A percentile compares a stretch with the other conserved stretches of the same genome.
Evolutionary conservation across 495 filamentous ascomycete genomes (phyloP).

Genomic region (Terfezia claveryi): DNA sequence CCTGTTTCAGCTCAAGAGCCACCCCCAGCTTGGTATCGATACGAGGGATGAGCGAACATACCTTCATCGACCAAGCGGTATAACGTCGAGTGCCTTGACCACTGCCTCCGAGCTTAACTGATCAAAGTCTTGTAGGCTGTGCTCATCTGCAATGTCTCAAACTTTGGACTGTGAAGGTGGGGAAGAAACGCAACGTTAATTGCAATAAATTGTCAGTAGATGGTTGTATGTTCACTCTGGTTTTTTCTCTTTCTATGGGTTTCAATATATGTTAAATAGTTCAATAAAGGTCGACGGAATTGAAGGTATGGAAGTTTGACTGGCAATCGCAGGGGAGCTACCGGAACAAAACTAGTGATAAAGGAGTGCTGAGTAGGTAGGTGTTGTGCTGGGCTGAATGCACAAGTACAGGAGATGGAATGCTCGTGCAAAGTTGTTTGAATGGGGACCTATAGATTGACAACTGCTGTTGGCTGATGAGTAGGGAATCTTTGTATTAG

Average conservation of each 20-base stretch:
- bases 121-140: conserved; percentile 10
- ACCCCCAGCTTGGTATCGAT: not conserved
- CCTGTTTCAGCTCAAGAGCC: not conserved
- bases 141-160: conserved; percentile 15
- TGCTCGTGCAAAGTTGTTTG: too few species aligned
- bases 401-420: too few species aligned
- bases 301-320: too few species aligned
- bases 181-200: conserved; percentile 23
- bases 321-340: too few species aligned
- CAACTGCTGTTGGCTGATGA: too few species aligned
- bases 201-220: too few species aligned
- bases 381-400: too few species aligned
- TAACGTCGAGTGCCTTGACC: conserved; percentile 9
- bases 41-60: conserved; percentile 7
- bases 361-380: too few species aligned
- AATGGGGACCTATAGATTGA: too few species aligned
- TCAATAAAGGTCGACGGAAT: not conserved
- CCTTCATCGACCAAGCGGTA: conserved; percentile 17
- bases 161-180: conserved; percentile 31
- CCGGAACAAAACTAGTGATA: too few species aligned
- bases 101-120: conserved; percentile 15
- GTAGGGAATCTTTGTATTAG: too few species aligned
- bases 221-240: too few species aligned
- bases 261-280: not conserved
- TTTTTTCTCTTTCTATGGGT: not conserved